These are phyloP conservation scores for Garcia nutans DNA, from an alignment of 345 rosid species.

Conservation along the genomic window DNA sequence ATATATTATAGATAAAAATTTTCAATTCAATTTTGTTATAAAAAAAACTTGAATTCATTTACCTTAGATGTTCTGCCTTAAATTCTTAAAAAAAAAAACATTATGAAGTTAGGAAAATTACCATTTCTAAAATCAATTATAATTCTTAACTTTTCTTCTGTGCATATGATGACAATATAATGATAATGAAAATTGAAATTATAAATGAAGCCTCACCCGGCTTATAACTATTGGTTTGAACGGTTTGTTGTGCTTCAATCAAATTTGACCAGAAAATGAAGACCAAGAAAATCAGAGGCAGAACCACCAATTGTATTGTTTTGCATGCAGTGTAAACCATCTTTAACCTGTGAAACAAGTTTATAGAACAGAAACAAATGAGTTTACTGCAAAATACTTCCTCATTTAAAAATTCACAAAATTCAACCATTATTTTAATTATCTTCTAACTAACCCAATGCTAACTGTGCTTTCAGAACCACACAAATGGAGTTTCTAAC, in stretches of 20 bases:
- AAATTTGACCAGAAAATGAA: slow-evolving; percentile 20
- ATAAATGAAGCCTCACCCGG: slow-evolving; percentile 32
- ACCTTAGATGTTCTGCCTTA: no score
- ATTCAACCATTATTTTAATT: neutral
- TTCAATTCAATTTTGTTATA: no score
- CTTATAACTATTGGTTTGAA: neutral
- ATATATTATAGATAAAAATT: no score
- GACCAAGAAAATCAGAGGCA: slow-evolving; percentile 21
- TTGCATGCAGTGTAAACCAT: slow-evolving; percentile 26
- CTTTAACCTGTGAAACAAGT: slow-evolving; percentile 29
- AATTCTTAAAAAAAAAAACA: no score
- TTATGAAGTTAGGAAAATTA: neutral
- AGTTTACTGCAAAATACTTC: neutral
- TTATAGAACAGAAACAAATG: neutral
- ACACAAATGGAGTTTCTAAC: neutral
- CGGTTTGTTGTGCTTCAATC: slow-evolving; percentile 16
- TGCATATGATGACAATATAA: neutral
- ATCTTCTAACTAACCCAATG: neutral
- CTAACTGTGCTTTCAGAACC: slow-evolving; percentile 3
- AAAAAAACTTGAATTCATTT: no score
- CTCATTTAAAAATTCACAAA: slow-evolving; percentile 11
- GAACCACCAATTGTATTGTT: slow-evolving; percentile 7
- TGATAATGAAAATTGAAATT: neutral
- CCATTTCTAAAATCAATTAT: neutral
- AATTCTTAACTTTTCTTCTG: no score